These are phyloP conservation scores for Cytospora leucostoma DNA, from an alignment of 2,329 filamentous ascomycete species.

Conservation along the genomic window DNA sequence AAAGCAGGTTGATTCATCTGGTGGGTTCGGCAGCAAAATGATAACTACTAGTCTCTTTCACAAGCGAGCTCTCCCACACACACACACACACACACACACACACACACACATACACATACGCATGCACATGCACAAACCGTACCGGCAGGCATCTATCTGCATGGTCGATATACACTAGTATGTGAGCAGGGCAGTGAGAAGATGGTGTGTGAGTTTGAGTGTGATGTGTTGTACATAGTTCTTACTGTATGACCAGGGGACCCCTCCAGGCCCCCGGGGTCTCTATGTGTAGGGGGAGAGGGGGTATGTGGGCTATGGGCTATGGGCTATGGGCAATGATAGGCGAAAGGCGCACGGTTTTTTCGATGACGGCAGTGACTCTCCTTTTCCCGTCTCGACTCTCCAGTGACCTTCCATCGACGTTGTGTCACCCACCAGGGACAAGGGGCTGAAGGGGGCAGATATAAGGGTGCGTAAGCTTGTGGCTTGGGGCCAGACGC, in stretches of 20 bases:
- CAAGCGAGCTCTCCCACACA: too few species aligned
- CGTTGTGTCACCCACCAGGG: constrained; percentile 23
- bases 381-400: not conserved
- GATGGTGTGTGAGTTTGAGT: constrained; percentile 1
- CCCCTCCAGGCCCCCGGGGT: not conserved
- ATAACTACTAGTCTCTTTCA: too few species aligned
- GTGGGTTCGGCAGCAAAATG: too few species aligned
- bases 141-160: constrained; percentile 8
- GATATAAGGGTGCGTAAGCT: constrained; percentile 8
- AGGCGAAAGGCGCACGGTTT: constrained; percentile 5
- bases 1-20: constrained; percentile 9
- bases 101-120: too few species aligned
- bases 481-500: constrained; percentile 6
- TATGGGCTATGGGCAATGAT: constrained; percentile 11
- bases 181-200: constrained; percentile 1
- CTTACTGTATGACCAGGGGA: constrained; percentile 7
- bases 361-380: constrained; percentile 1
- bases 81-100: too few species aligned
- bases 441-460: not conserved
- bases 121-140: not conserved
- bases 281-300: not conserved
- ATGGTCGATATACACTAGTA: constrained; percentile 3
- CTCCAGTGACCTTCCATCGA: constrained; percentile 26
- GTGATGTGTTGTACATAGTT: constrained; percentile 24
- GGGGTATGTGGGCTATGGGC: constrained; percentile 1